Percentiles rank a stretch among this genome's conserved stretches.
Evolutionary conservation across 805 yeast genomes (phyloP).

Genomic region (Lipomyces sp.): DNA sequence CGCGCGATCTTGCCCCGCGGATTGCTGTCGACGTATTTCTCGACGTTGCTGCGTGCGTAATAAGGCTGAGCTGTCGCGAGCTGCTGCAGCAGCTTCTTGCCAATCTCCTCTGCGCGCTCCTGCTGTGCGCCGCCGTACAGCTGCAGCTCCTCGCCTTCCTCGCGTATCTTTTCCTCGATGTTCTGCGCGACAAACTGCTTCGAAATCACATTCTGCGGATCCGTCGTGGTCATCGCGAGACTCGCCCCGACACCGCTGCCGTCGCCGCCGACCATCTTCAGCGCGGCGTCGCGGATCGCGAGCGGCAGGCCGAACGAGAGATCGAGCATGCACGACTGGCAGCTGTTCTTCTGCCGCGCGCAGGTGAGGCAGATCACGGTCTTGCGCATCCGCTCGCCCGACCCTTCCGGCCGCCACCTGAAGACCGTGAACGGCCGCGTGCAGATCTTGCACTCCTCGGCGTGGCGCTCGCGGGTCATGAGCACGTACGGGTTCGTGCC

Average conservation of each 20-base stretch:
- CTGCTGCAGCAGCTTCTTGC: constrained; percentile 51
- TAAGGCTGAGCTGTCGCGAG: constrained; percentile 42
- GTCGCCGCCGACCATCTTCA: constrained; percentile 62
- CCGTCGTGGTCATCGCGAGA: constrained; percentile 36
- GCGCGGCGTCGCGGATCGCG: constrained; percentile 72
- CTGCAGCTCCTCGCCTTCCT: constrained; percentile 29
- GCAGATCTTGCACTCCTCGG: constrained; percentile 82
- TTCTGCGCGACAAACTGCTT: constrained; percentile 56
- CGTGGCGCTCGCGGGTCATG: constrained; percentile 65
- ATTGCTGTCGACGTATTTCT: constrained; percentile 18
- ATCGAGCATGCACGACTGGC: constrained; percentile 86
- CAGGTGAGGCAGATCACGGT: constrained; percentile 79
- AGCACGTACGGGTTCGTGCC: constrained; percentile 66
- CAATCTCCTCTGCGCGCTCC: constrained; percentile 42
- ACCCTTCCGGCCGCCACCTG: constrained; percentile 59
- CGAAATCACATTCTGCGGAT: constrained; percentile 53
- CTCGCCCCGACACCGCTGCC: constrained; percentile 14
- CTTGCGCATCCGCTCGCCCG: constrained; percentile 42
- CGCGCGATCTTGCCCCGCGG: constrained; percentile 5
- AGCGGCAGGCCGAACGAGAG: constrained; percentile 77
- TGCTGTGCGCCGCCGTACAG: constrained; percentile 29
- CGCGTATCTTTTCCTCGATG: constrained; percentile 38
- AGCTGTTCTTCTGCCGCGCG: constrained; percentile 72
- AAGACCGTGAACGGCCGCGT: constrained; percentile 80
- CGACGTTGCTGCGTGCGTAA: constrained; percentile 28